phyloP scores from a whole-genome alignment of 2,329 filamentous ascomycete species.

The Claviceps capensis region DNA sequence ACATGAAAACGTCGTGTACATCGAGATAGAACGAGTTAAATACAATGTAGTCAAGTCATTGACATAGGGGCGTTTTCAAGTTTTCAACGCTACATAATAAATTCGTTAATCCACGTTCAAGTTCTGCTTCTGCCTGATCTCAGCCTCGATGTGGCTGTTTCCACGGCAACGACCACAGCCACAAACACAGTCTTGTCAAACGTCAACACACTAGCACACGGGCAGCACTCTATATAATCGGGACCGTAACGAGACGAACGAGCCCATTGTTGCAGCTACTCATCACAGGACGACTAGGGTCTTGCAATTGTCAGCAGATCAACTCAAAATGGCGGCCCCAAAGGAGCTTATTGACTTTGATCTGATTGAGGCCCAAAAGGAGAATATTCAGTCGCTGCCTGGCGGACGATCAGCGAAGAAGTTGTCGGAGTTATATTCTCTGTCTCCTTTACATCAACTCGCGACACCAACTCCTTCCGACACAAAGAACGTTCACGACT shows the following conservation, averaged over 20 bases:
- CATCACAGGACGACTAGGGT: not conserved
- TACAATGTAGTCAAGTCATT: not conserved
- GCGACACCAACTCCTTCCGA: slow-evolving; percentile 54
- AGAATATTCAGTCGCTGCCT: slow-evolving; percentile 91
- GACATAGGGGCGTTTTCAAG: no score
- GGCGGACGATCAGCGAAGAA: slow-evolving; percentile 79
- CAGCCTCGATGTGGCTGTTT: slow-evolving; percentile 5
- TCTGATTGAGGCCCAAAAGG: slow-evolving; percentile 90
- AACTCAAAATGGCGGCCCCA: slow-evolving; percentile 31
- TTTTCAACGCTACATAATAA: no score
- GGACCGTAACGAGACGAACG: not conserved
- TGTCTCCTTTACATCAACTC: slow-evolving; percentile 44
- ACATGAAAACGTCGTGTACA: not conserved
- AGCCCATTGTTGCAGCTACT: not conserved
- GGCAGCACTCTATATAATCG: not conserved
- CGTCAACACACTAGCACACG: slow-evolving; percentile 8
- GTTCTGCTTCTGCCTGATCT: not conserved
- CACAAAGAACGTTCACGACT: slow-evolving; percentile 64
- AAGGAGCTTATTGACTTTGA: slow-evolving; percentile 62
- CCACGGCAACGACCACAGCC: slow-evolving; percentile 7
- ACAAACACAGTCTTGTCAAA: slow-evolving; percentile 1
- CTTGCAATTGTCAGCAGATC: slow-evolving; percentile 10
- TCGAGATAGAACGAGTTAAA: not conserved
- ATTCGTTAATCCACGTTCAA: no score
- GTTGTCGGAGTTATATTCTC: slow-evolving; percentile 68